Conservation (phyloP, 2,329 filamentous ascomycete genomes). For the Ophiostoma quercus region DNA sequence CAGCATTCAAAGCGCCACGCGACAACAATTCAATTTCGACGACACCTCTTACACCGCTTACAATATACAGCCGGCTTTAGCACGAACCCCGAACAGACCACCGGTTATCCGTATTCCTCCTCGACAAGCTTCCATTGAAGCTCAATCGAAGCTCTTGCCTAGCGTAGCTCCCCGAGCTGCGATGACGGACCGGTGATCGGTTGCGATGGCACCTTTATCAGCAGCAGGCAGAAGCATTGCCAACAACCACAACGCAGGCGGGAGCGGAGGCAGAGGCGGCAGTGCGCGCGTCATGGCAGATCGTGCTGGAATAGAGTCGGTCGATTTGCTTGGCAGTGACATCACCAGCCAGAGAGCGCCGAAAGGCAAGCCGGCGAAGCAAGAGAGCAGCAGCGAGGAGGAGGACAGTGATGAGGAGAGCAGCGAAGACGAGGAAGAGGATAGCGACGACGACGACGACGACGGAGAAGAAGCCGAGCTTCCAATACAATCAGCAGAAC, state of each 20-base stretch:
- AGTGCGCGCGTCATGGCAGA: not conserved
- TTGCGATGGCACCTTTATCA: conserved; percentile 23
- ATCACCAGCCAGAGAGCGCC: conserved; percentile 32
- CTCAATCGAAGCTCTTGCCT: not conserved
- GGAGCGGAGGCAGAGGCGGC: not conserved
- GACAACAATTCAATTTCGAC: not conserved
- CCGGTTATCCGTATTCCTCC: not conserved
- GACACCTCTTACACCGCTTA: not conserved
- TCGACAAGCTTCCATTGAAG: not conserved
- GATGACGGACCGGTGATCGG: conserved; percentile 21
- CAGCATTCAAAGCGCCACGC: not conserved
- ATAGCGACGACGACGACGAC: not conserved
- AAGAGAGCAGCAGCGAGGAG: not conserved
- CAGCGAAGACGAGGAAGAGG: not conserved
- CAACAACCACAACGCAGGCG: not conserved
- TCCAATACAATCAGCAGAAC: conserved; percentile 48
- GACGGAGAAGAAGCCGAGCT: conserved; percentile 38
- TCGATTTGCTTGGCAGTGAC: conserved; percentile 40
- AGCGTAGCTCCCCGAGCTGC: not conserved
- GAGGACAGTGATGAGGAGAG: conserved; percentile 6
- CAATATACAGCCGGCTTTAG: not conserved
- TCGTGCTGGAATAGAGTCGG: conserved; percentile 32
- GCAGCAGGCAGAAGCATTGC: conserved; percentile 19
- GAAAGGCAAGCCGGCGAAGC: not conserved
- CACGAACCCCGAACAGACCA: not conserved